Evolutionary conservation across 768 basidiomycete genomes (phyloP), one percentile per base, ranked within the genome.

Genomic region (Boletus speciosus): DNA sequence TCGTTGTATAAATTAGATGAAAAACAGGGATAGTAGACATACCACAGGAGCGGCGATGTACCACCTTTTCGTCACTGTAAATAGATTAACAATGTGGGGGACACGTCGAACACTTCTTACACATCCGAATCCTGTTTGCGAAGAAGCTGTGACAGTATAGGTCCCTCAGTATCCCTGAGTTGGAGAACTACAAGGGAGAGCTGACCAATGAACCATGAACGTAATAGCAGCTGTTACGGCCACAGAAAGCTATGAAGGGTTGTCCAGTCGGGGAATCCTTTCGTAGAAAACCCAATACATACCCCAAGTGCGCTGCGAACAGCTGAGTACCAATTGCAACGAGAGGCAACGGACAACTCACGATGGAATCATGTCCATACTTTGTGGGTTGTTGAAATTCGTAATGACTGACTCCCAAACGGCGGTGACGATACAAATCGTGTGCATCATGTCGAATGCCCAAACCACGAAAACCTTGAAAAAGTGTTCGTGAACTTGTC

Each of bases 121-220:
- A 49, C 67, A 63, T 68, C n/a, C 70, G 62, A 34, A 70, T 66
- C 55, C 69, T 61, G 57, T 70, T 71, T 2, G 69, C 69, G 35
- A 71, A 70, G 61, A 70, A 70, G 29, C 69, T 70, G 21, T 3
- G 3, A 39, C 0, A 25, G 11, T 27, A 27, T 15, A 27, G 3
- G 7, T 23, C 0, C 19, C 3, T 55, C 27, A 54, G 16, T 9
- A 23, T 34, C 9, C 0, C 4, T 4, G 3, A 4, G 19, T 41
- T 5, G 8, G 10, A 36, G 2, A 29, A 25, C 19, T 15, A 21
- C 15, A 21, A 3, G 15, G 27, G 37, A 41, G 4, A 39, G 49
- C 68, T 3, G 1, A 68, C 69, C 69, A 71, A n/a, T 70, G 69
- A 29, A 70, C 69, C 49, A 72, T 58, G 52, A 70, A 70, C 0